Conservation (phyloP, 78 protist genomes). For the Bigelowiella natans region DNA sequence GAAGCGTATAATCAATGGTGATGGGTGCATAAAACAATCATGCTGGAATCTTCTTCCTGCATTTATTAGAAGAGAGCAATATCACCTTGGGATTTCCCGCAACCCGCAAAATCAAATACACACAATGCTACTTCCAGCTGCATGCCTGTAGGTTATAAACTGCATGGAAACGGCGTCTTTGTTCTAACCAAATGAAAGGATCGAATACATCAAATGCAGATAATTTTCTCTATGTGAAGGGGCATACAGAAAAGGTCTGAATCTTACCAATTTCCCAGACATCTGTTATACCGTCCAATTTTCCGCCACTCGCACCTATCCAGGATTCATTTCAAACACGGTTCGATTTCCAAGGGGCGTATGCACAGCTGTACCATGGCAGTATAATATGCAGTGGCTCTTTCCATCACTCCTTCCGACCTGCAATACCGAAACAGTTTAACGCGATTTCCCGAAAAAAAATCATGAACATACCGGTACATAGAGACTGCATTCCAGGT, state of each 20-base stretch:
- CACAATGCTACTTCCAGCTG: not conserved
- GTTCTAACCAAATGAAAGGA: too few species aligned
- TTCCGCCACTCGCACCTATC: not conserved
- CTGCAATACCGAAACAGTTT: too few species aligned
- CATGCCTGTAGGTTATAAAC: too few species aligned
- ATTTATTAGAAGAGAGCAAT: not conserved
- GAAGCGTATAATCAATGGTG: too few species aligned
- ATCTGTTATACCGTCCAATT: not conserved
- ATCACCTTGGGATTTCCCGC: not conserved
- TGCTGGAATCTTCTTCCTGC: not conserved
- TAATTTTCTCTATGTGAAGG: too few species aligned
- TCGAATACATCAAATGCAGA: too few species aligned
- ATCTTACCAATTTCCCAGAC: not conserved
- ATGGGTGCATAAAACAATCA: not conserved
- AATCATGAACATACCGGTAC: not conserved
- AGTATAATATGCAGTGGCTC: not conserved
- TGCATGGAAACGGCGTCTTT: too few species aligned
- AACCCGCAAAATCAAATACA: not conserved
- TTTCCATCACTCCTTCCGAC: not conserved
- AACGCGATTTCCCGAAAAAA: too few species aligned
- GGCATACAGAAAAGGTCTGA: too few species aligned
- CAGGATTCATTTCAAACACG: too few species aligned
- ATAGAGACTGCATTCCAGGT: not conserved
- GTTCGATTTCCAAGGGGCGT: too few species aligned
- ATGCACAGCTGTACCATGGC: not conserved